A percentile compares a stretch with the other conserved stretches of the same genome.
Conservation (phyloP, 257 asterid species). For the Echites panduratus region DNA sequence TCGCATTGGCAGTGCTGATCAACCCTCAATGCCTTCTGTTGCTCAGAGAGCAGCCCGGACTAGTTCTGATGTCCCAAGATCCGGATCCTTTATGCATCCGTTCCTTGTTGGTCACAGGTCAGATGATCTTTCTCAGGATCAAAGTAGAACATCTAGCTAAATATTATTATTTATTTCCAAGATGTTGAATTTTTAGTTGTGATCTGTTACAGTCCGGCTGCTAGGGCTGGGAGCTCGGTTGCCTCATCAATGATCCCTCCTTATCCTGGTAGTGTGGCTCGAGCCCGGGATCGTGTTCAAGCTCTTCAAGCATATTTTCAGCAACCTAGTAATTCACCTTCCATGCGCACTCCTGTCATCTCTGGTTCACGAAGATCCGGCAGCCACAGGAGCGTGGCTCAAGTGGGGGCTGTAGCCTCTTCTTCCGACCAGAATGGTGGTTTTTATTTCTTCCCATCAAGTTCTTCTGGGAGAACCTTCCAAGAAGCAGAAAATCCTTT, state of each 20-base stretch:
- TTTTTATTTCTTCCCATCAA: constrained; percentile 51
- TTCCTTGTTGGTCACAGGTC: constrained; percentile 69
- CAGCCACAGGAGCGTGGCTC: constrained; percentile 48
- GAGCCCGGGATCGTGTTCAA: constrained; percentile 61
- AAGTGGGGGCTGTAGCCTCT: constrained; percentile 42
- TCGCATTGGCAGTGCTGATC: constrained; percentile 59
- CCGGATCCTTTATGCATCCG: constrained; percentile 66
- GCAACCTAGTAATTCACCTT: constrained; percentile 48
- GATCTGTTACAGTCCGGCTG: constrained; percentile 45
- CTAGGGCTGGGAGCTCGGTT: constrained; percentile 67
- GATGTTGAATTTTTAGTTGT: constrained; percentile 2
- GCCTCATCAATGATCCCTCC: constrained; percentile 54
- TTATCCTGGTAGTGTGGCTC: constrained; percentile 52
- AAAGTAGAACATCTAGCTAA: neutral
- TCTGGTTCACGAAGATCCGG: constrained; percentile 50
- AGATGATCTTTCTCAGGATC: constrained; percentile 8
- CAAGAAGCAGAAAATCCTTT: constrained; percentile 54
- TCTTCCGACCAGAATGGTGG: constrained; percentile 57
- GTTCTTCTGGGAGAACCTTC: constrained; percentile 49
- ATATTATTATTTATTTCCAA: neutral
- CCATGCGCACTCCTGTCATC: constrained; percentile 35
- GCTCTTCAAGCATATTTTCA: constrained; percentile 69
- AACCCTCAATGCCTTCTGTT: constrained; percentile 44
- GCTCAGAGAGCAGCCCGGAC: constrained; percentile 56
- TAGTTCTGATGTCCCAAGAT: constrained; percentile 57